Evolutionary conservation across 2,329 filamentous ascomycete species (phyloP).

Genomic region (Penicillium sp.): DNA sequence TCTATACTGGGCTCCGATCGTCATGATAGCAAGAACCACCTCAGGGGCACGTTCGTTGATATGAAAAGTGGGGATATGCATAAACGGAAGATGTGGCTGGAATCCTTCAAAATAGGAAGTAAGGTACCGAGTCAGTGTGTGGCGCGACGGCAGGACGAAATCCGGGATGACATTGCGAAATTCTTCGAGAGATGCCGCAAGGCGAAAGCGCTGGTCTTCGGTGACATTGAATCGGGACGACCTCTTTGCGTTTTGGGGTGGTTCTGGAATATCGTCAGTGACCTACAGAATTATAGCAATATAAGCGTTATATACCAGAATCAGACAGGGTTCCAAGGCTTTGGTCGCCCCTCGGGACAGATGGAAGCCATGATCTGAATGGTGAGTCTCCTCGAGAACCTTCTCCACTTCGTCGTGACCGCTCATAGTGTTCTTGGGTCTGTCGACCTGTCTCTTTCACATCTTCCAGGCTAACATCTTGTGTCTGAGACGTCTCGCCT

Average conservation of each 20-base stretch:
- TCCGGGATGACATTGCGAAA: constrained; percentile 32
- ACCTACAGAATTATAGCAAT: background rate
- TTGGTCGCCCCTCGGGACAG: constrained; percentile 30
- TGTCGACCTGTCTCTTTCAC: constrained; percentile 16
- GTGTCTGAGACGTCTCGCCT: constrained; percentile 24
- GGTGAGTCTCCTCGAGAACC: constrained; percentile 31
- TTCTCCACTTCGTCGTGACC: constrained; percentile 16
- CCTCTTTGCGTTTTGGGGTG: constrained; percentile 23
- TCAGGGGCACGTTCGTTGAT: constrained; percentile 65
- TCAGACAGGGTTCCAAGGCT: constrained; percentile 32
- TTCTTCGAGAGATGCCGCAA: constrained; percentile 30
- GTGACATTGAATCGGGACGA: constrained; percentile 25
- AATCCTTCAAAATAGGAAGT: constrained; percentile 70
- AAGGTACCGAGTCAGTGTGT: constrained; percentile 66
- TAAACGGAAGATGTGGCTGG: constrained; percentile 58
- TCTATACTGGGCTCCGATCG: constrained; percentile 53
- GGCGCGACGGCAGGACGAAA: constrained; percentile 66
- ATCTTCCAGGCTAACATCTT: constrained; percentile 22
- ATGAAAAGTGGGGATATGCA: constrained; percentile 65
- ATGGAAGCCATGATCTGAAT: constrained; percentile 34
- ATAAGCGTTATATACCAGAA: constrained; percentile 19
- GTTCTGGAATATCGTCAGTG: constrained; percentile 18
- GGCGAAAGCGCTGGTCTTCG: constrained; percentile 28
- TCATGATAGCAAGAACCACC: constrained; percentile 63
- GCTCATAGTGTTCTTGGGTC: constrained; percentile 19